phyloP scores from a whole-genome alignment of 176 grass and related monocot species.

The Raddia guianensis region DNA sequence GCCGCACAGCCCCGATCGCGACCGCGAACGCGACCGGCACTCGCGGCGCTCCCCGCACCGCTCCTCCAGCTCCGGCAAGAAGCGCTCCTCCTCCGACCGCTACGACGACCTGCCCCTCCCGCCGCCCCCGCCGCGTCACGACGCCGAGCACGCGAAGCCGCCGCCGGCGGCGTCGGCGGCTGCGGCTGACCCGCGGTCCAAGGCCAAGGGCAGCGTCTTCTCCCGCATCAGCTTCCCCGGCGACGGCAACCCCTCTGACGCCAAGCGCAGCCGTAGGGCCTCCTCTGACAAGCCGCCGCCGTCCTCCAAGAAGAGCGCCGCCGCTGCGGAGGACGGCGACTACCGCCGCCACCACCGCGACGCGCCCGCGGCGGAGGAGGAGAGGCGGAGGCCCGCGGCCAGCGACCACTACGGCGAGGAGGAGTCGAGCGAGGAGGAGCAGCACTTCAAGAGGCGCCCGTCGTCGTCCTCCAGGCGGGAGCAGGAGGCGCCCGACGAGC shows the following conservation, averaged over 20 bases:
- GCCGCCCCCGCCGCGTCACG: slow-evolving; percentile 36
- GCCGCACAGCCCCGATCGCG: slow-evolving; percentile 40
- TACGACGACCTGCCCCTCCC: slow-evolving; percentile 50
- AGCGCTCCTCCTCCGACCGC: slow-evolving; percentile 62
- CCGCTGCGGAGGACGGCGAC: slow-evolving; percentile 25
- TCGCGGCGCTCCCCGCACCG: slow-evolving; percentile 60
- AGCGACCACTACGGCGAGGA: slow-evolving; percentile 49
- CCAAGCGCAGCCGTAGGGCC: slow-evolving; percentile 67
- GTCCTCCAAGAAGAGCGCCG: slow-evolving; percentile 46
- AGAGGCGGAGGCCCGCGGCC: slow-evolving; percentile 32
- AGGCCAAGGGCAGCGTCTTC: slow-evolving; percentile 89
- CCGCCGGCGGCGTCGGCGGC: neutral
- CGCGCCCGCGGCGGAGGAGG: slow-evolving; percentile 18
- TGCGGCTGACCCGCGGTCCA: slow-evolving; percentile 41
- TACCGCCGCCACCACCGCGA: slow-evolving; percentile 29
- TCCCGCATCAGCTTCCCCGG: slow-evolving; percentile 94
- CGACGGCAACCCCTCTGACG: slow-evolving; percentile 36
- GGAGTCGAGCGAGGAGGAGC: slow-evolving; percentile 71
- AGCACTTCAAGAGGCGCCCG: slow-evolving; percentile 89
- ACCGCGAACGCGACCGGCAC: slow-evolving; percentile 16
- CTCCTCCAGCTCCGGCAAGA: slow-evolving; percentile 60
- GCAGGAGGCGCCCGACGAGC: slow-evolving; percentile 39
- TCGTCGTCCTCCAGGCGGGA: slow-evolving; percentile 61
- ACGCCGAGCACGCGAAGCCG: slow-evolving; percentile 45
- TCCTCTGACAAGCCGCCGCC: slow-evolving; percentile 45